Evolutionary conservation across 2,329 filamentous ascomycete species (phyloP), one percentile per base, ranked within the genome.

Genomic region (Tolypocladium endophyticum): DNA sequence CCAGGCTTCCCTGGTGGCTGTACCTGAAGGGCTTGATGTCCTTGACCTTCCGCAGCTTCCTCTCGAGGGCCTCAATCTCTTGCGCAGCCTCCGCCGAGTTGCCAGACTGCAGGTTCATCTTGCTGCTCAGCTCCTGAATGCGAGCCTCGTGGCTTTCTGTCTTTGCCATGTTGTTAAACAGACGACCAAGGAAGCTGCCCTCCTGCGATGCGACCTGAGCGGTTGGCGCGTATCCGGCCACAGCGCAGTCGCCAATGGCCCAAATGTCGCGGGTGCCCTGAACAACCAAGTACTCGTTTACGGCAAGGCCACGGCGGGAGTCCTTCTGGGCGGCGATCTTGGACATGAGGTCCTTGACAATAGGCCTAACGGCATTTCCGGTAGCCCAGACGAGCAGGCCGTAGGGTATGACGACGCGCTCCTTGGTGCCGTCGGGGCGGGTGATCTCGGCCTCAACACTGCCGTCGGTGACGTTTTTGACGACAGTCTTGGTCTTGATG

Each of bases 101-200:
- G 62, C 81, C 82, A 45, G 81, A 81, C 72, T 81, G 74, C 53
- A 87, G 71, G 75, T 87, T 87, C 61, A 87, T 74, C 64, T 74
- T 77, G 59, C 79, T 74, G 75, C 83, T 86, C 23, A 97, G 84
- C 59, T 86, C 78, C 63, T 83, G 79, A 60, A 99, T 84, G 71
- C 92, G 84, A 41, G 74, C 67, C 79, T 97, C 92, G 64, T 97
- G 86, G 57, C 82, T 79, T 70, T 96, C 88, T 2, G 91, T 95
- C 84, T 92, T 95, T 73, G 92, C 94, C 90, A 97, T 96, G 76
- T 94, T 95, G 83, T 99, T 99, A 83, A 99, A 97, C 62, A 99
- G 86, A 64, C 90, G 87, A 47, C 92, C 94, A 43, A 99, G 84
- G 85, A 97, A 99, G 70, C 85, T 87, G 71, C 94, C 94, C 78